phyloP scores from a whole-genome alignment of 108 stramenopile genomes.

The Epipyxis sp. region DNA sequence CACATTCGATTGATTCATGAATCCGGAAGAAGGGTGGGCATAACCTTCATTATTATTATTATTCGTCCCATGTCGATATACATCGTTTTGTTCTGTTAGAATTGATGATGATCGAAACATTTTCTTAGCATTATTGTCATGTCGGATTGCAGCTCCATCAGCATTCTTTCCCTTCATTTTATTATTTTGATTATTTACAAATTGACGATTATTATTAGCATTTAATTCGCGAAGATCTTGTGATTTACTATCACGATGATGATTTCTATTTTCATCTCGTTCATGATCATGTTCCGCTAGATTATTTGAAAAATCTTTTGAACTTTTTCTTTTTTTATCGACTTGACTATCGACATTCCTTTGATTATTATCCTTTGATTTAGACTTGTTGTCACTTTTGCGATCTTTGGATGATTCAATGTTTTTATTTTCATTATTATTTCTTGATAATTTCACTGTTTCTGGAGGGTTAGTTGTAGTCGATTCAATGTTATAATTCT shows the following conservation, averaged over 20 bases:
- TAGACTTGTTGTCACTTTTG: not conserved
- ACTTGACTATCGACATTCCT: not conserved
- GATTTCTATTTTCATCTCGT: not conserved
- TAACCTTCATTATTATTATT: no score
- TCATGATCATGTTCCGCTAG: not conserved
- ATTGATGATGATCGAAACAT: not conserved
- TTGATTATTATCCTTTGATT: not conserved
- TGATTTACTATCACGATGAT: not conserved
- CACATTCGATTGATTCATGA: no score
- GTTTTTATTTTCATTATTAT: not conserved
- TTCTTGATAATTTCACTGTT: not conserved
- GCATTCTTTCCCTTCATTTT: not conserved
- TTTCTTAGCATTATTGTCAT: not conserved
- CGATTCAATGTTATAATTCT: not conserved
- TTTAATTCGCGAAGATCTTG: not conserved
- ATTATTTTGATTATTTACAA: not conserved
- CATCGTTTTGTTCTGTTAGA: not conserved
- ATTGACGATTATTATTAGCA: not conserved
- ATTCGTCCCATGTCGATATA: not conserved
- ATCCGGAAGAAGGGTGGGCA: no score
- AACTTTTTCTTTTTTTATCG: not conserved
- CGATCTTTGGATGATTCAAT: not conserved
- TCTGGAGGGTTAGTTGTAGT: not conserved
- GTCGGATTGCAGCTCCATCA: not conserved
- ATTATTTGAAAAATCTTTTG: not conserved